Evolutionary conservation across 129 eudicot species (phyloP).

Genomic region (Helianthus tuberosus): DNA sequence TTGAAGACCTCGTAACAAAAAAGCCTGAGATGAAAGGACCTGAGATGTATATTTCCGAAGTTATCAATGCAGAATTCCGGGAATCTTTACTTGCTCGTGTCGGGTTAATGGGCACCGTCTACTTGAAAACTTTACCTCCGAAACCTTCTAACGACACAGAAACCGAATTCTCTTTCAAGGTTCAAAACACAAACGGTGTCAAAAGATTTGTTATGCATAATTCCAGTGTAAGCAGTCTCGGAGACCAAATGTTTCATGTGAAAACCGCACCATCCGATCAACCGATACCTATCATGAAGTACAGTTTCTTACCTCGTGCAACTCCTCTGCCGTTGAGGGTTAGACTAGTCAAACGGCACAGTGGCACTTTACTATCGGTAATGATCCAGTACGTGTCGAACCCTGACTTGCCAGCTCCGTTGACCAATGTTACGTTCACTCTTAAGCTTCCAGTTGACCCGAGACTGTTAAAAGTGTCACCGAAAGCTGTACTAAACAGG

Average conservation of each 20-base stretch:
- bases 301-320: constrained; percentile 70
- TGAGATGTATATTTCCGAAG: constrained; percentile 80
- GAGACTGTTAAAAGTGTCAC: constrained; percentile 69
- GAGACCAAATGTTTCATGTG: constrained; percentile 82
- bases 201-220: constrained; percentile 70
- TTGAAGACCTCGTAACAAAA: constrained; percentile 76
- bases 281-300: constrained; percentile 74
- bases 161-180: constrained; percentile 85
- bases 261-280: constrained; percentile 66
- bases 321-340: constrained; percentile 85
- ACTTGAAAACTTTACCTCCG: constrained; percentile 80
- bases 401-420: constrained; percentile 73
- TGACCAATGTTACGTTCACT: constrained; percentile 74
- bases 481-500: constrained; percentile 88
- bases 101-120: constrained; percentile 74
- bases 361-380: constrained; percentile 84
- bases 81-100: constrained; percentile 86
- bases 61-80: constrained; percentile 81
- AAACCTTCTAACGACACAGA: constrained; percentile 66
- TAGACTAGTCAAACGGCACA: constrained; percentile 74
- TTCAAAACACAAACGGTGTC: constrained; percentile 66
- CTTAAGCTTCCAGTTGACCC: constrained; percentile 94
- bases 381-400: constrained; percentile 91
- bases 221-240: constrained; percentile 77
- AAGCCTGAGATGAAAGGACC: constrained; percentile 92